Evolutionary conservation across 1,284 basidiomycete species (phyloP).

Genomic region (Ustilago sp.): DNA sequence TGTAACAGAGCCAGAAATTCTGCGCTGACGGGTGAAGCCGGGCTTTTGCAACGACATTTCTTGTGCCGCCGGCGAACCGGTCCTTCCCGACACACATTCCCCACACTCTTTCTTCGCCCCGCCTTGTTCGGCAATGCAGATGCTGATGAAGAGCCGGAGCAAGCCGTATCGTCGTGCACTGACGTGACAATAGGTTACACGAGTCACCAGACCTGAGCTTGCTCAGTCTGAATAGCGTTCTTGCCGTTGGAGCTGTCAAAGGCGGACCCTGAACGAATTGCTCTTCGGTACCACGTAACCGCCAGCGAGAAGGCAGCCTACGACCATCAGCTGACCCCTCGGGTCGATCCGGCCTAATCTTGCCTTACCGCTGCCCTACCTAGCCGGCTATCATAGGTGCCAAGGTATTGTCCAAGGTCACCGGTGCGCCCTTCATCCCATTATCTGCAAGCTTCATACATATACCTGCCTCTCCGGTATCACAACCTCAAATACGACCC

Average conservation of each 20-base stretch:
- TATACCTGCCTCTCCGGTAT: background rate
- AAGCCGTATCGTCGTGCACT: background rate
- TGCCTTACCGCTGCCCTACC: background rate
- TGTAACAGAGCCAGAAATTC: background rate
- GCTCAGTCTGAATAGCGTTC: background rate
- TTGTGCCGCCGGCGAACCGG: conserved; percentile 3
- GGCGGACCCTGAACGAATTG: conserved; percentile 3
- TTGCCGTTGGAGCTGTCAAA: background rate
- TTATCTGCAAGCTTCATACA: background rate
- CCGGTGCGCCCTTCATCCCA: conserved; percentile 2
- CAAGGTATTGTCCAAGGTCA: background rate
- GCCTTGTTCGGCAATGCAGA: background rate
- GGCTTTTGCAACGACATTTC: background rate
- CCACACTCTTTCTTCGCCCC: background rate
- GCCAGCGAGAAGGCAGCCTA: background rate
- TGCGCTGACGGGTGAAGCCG: background rate
- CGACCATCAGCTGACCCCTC: conserved; percentile 9
- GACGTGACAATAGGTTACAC: background rate
- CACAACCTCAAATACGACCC: conserved; percentile 4
- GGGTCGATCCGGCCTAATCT: background rate
- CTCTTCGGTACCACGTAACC: background rate
- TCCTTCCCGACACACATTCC: background rate
- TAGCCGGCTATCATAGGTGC: background rate
- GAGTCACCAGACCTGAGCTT: background rate
- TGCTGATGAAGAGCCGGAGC: background rate